Base-by-base conservation (phyloP, 2,329 filamentous ascomycete genomes). In the Beauveria rudraprayagi region DNA sequence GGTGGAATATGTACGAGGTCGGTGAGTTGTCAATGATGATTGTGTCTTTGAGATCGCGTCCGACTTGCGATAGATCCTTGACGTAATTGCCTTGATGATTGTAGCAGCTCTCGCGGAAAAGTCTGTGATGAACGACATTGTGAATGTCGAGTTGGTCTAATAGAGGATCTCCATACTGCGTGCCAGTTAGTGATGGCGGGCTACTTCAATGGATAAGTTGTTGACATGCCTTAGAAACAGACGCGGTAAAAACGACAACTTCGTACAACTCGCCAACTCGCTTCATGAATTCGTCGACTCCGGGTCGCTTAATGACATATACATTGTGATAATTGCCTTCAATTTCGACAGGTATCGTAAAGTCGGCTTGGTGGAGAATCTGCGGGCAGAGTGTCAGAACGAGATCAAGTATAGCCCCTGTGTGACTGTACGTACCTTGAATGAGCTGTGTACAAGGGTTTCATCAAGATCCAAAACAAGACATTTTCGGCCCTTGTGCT, bases 1-100 rank as follows among this genome's bases (percentile, higher is more conserved):
- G 94, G 73, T 99, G 94, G 83, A 99, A 99, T 70, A 99, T 97
- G 79, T 99, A 99, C 14, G 93, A 97, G 5, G 94, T 99, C 2
- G 94, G 94, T 52, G 94, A 97, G 77, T 99, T 99, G 79, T 99
- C 94, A 71, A 99, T 99, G 74, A 99, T 99, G 72, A 99, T 99
- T 22, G 93, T 99, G 72, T 99, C 93, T 75, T 91, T 91, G 61
- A 99, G 84, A 73, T 97, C 92, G 66, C 94, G 89, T 56, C 94
- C 94, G 62, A 99, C 89, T 80, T 97, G 94, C 52, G 94, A 97
- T 60, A 99, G 84, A 73, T 99, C 94, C 83, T 99, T 99, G 73
- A 99, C 94, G 68, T 99, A 99, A 75, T 99, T 99, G 68, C 94
- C 94, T 78, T 97, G 94, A 73, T 99, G 94, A 73, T 99, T 99